Conservation (phyloP, 345 rosid species). For the Pseudoturritis turrita region DNA sequence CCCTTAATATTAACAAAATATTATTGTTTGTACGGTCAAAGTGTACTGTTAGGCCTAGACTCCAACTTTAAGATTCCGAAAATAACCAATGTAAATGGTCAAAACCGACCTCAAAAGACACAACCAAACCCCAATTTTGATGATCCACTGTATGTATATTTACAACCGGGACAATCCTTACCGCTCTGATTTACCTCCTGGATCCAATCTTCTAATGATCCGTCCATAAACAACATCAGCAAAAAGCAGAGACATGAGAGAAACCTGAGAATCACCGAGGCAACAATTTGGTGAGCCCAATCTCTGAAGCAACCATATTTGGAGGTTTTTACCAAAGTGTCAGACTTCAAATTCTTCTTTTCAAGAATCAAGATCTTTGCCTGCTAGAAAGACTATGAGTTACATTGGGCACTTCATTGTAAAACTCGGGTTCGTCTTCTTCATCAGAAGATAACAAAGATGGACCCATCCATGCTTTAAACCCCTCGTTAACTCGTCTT, state of each 20-base stretch:
- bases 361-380: constrained; percentile 38
- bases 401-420: constrained; percentile 41
- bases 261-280: not conserved
- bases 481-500: constrained; percentile 78
- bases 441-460: constrained; percentile 84
- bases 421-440: constrained; percentile 68
- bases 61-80: not conserved
- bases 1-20: not conserved
- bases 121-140: not conserved
- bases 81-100: not conserved
- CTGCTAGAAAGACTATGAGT: constrained; percentile 35
- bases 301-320: constrained; percentile 13
- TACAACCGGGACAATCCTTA: not conserved
- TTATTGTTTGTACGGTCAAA: too few relatives aligned
- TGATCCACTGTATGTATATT: not conserved
- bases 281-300: constrained; percentile 2
- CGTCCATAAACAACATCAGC: constrained; percentile 3
- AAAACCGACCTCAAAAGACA: not conserved
- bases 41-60: not conserved
- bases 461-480: constrained; percentile 92
- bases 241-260: not conserved
- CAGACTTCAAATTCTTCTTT: constrained; percentile 1
- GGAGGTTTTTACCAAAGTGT: not conserved
- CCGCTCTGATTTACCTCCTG: not conserved
- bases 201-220: constrained; percentile 3